A percentile compares a stretch with the other conserved stretches of the same genome.
phyloP scores from a whole-genome alignment of 495 filamentous ascomycete species.

The Pseudomonodictys pantanalensis region DNA sequence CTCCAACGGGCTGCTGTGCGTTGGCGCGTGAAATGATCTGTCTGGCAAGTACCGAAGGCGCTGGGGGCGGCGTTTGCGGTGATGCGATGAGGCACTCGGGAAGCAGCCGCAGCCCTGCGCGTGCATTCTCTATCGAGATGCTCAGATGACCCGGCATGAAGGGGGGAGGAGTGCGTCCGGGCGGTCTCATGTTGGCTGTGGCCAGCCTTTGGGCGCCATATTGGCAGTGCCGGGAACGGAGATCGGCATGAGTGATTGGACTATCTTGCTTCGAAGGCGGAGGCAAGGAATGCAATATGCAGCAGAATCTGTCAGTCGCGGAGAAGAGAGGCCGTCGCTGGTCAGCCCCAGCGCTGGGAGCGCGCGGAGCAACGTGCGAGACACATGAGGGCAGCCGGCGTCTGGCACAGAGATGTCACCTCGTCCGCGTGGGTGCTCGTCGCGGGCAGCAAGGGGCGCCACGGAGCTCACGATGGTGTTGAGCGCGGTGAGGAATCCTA shows the following conservation, averaged over 20 bases:
- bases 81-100: neutral
- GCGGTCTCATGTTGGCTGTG: constrained; percentile 26
- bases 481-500: neutral
- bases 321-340: neutral
- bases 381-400: constrained; percentile 10
- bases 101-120: constrained; percentile 6
- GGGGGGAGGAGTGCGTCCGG: constrained; percentile 3
- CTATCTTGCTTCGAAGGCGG: constrained; percentile 13
- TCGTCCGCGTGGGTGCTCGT: constrained; percentile 20
- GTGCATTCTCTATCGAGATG: constrained; percentile 1
- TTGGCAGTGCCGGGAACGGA: constrained; percentile 10
- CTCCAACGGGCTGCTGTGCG: constrained; percentile 30
- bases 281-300: constrained; percentile 29
- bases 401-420: constrained; percentile 16
- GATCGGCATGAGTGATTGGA: constrained; percentile 12
- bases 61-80: neutral
- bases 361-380: constrained; percentile 22
- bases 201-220: constrained; percentile 22
- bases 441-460: constrained; percentile 8
- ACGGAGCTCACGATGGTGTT: neutral
- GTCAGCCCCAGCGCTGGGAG: constrained; percentile 24
- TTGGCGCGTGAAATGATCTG: constrained; percentile 11
- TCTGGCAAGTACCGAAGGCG: constrained; percentile 9
- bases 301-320: neutral
- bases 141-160: constrained; percentile 31